Base-by-base conservation (phyloP, 257 asterid genomes). In the Ligustrum vulgare region DNA sequence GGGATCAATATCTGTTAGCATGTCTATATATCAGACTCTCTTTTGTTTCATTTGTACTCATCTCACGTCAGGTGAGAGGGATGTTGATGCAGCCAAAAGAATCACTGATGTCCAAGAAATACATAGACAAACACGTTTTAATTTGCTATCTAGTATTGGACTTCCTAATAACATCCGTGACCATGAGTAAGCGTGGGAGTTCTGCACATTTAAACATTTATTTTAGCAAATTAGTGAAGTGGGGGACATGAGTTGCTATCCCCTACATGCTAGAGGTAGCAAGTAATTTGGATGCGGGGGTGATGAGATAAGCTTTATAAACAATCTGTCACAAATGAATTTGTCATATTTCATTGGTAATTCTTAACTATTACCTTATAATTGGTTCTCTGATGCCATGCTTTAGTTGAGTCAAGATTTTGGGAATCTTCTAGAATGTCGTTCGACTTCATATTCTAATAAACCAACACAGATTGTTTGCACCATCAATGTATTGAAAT, bases 1-100 rank as follows among this genome's bases (percentile, higher is more conserved):
- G 99, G 99, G 99, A 87, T 88, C 99, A 20, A 72, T 95, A 83
- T 86, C 99, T 70, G 97, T 95, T 75, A 93, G 99, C 80, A 87
- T 95, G 98, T 91, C 99, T 34, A 78, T 95, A 80, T 85, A 91
- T 88, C 99, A 95, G 89, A 93, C 99, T 2, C 86, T 90, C 83
- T 88, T 88, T 86, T 95, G 99, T 79, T 90, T 95, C 72, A 43
- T 95, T 15, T 95, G 99, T 72, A 69, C 87, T 72, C 99, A 95
- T 84, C 89, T 93, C 69, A 88, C 98, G 8, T 85, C 99, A 47
- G 99, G 99, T 54, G 99, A 93, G 87, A 93, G 74, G 82, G 96
- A 91, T 47, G 83, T 67, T 1, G 98, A 95, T 77, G 83, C 79
- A 41, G 73, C 81, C 74, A 95, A 91, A 90, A 89, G 99, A 91